Conservation (phyloP, 1,284 basidiomycete genomes). For the Butyriboletus appendiculatus region DNA sequence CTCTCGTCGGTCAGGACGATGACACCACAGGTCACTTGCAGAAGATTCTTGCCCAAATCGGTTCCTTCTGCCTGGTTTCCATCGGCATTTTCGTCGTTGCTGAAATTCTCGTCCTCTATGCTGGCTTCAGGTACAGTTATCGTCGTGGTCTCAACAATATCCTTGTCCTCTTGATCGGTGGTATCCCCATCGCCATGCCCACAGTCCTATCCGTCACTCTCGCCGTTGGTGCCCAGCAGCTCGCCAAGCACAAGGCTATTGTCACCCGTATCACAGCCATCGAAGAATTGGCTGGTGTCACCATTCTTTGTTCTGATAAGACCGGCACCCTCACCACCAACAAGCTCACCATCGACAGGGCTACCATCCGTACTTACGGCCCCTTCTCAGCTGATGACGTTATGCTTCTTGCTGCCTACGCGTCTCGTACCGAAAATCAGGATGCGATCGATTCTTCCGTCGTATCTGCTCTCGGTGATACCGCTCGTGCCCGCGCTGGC, state of each 20-base stretch:
- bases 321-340: constrained; percentile 98
- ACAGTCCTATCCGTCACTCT: constrained; percentile 96
- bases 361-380: constrained; percentile 91
- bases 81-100: constrained; percentile 93
- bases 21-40: constrained; percentile 97
- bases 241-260: constrained; percentile 98
- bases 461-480: constrained; percentile 78
- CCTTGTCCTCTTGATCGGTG: constrained; percentile 96
- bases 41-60: constrained; percentile 95
- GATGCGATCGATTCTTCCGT: constrained; percentile 95
- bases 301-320: constrained; percentile 97
- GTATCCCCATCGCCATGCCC: constrained; percentile 99
- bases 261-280: constrained; percentile 99
- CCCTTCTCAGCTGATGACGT: constrained; percentile 89
- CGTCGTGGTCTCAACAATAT: constrained; percentile 96
- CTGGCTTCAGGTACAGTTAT: constrained; percentile 86
- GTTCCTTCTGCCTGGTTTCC: constrained; percentile 92
- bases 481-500: constrained; percentile 78
- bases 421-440: constrained; percentile 98
- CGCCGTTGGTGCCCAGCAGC: constrained; percentile 96
- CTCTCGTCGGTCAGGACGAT: constrained; percentile 93
- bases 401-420: constrained; percentile 92
- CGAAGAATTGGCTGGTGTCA: constrained; percentile 95
- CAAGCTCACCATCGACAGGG: constrained; percentile 96
- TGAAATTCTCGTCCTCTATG: constrained; percentile 88